Conservation (phyloP, 495 filamentous ascomycete species). For the Ascobolus immersus region DNA sequence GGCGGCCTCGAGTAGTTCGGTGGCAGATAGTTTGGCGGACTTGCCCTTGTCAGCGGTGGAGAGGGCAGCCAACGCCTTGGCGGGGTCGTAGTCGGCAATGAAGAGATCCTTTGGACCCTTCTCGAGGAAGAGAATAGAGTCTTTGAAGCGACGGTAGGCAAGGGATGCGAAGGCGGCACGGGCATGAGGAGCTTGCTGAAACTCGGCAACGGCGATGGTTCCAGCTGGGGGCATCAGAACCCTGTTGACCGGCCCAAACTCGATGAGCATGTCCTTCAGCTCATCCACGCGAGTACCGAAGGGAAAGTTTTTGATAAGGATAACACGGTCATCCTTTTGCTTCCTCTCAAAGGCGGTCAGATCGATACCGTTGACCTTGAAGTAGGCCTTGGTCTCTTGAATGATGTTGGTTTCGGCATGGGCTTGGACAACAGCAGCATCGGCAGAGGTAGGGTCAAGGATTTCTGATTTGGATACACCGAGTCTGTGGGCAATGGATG, state of each 20-base stretch:
- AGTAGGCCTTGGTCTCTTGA: slow-evolving; percentile 83
- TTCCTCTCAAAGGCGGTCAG: slow-evolving; percentile 66
- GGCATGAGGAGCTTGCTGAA: slow-evolving; percentile 47
- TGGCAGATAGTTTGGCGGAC: slow-evolving; percentile 16
- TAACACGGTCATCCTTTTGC: slow-evolving; percentile 59
- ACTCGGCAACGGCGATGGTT: slow-evolving; percentile 81
- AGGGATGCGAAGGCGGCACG: slow-evolving; percentile 55
- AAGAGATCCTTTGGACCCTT: slow-evolving; percentile 77
- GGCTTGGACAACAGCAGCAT: slow-evolving; percentile 85
- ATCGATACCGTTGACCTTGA: slow-evolving; percentile 63
- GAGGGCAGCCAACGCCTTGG: slow-evolving; percentile 6
- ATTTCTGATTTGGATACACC: slow-evolving; percentile 74
- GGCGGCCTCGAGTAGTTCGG: slow-evolving; percentile 31
- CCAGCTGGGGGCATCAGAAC: slow-evolving; percentile 80
- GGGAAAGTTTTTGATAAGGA: slow-evolving; percentile 87
- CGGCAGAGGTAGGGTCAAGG: slow-evolving; percentile 75
- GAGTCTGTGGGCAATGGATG: slow-evolving; percentile 61
- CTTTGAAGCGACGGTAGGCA: slow-evolving; percentile 72
- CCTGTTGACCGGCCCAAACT: slow-evolving; percentile 44
- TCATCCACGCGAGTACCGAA: slow-evolving; percentile 50
- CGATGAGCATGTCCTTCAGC: slow-evolving; percentile 37
- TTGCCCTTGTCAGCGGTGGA: slow-evolving; percentile 11
- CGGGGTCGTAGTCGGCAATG: slow-evolving; percentile 6
- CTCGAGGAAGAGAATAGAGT: slow-evolving; percentile 76
- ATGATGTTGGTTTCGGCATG: slow-evolving; percentile 91